Base-by-base conservation (phyloP, 2,329 filamentous ascomycete species). In the Chrysoporthe puriensis region DNA sequence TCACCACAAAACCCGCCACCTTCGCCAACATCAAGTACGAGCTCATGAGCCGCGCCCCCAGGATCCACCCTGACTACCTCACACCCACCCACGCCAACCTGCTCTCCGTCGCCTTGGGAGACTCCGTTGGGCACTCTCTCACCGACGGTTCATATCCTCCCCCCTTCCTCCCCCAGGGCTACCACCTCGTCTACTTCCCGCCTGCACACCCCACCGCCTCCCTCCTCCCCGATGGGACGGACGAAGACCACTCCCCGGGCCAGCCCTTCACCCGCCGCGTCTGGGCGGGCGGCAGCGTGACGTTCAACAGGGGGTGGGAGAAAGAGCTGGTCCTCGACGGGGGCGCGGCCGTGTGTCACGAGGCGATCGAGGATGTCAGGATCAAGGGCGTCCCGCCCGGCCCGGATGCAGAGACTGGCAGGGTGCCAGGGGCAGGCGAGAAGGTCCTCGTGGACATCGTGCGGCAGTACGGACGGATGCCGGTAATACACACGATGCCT, bases 141-240 rank as follows among this genome's bases (percentile, higher is more conserved):
- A 4, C 40, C 36, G 16, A 43, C 42, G 3, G 7, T 40, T 34
- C n/a, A 14, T 18, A 60, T 14, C 57, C 36, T 40, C 18, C n/a
- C 50, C 36, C n/a, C 14, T 18, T 16, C 62, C 79, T 91, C 7
- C 88, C 90, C 0, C 83, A 86, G 42, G 91, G 90, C 46, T 90
- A 96, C 76, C 94, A 97, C 77, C 84, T 97, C 46, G 88, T 95
- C 71, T 96, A 96, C 81, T 97, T 97, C 80, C 93, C 94, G 68
- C 86, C 91, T 13, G 86, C 88, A 70, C 81, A 90, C 21, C 82
- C 86, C 0, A 81, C 87, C 16, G 86, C 85, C 8, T 73, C 82
- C 44, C 86, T 98, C 56, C 85, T 93, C 21, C 82, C 88, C 1
- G 96, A 99, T 80, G 95, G 96, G 67, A 96, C 94, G 0, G 95